phyloP scores from a whole-genome alignment of 2,329 filamentous ascomycete genomes.

The Aureobasidium pullulans region DNA sequence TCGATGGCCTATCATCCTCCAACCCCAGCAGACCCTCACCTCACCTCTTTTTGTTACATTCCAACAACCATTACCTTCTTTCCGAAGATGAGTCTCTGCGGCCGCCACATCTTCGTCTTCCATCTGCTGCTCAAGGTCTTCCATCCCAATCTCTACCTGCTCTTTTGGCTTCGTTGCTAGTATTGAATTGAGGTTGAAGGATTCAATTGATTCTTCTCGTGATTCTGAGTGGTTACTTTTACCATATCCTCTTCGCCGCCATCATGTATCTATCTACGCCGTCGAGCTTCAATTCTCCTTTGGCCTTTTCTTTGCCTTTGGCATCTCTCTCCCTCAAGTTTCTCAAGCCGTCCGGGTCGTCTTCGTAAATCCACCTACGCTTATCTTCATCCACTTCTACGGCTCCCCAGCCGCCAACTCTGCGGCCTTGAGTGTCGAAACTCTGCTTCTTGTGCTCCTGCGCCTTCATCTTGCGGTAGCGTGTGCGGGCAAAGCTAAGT shows the following conservation, averaged over 20 bases:
- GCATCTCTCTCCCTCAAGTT: slow-evolving; percentile 55
- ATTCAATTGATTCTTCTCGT: too few species aligned
- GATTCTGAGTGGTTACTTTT: slow-evolving; percentile 15
- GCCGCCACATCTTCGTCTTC: too few species aligned
- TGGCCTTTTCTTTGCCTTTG: slow-evolving; percentile 43
- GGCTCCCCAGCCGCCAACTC: slow-evolving; percentile 74
- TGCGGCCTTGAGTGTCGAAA: slow-evolving; percentile 61
- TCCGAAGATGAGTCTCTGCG: too few species aligned
- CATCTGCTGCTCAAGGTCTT: too few species aligned
- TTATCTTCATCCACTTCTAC: slow-evolving; percentile 87
- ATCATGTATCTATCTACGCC: slow-evolving; percentile 79
- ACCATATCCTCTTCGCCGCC: slow-evolving; percentile 97
- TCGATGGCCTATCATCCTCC: too few species aligned
- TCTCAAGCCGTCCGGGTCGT: slow-evolving; percentile 65
- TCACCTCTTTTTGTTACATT: too few species aligned
- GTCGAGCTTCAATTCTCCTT: slow-evolving; percentile 50
- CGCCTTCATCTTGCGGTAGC: slow-evolving; percentile 75
- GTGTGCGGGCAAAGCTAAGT: slow-evolving; percentile 66
- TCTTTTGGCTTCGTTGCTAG: too few species aligned
- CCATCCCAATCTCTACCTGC: too few species aligned
- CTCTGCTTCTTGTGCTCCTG: slow-evolving; percentile 44
- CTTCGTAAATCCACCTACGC: slow-evolving; percentile 75
- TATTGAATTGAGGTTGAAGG: neutral
- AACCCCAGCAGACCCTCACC: too few species aligned
- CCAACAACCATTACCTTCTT: too few species aligned